Evolutionary conservation across 495 filamentous ascomycete genomes (phyloP).

Genomic region (Aspergillus ellipticus): DNA sequence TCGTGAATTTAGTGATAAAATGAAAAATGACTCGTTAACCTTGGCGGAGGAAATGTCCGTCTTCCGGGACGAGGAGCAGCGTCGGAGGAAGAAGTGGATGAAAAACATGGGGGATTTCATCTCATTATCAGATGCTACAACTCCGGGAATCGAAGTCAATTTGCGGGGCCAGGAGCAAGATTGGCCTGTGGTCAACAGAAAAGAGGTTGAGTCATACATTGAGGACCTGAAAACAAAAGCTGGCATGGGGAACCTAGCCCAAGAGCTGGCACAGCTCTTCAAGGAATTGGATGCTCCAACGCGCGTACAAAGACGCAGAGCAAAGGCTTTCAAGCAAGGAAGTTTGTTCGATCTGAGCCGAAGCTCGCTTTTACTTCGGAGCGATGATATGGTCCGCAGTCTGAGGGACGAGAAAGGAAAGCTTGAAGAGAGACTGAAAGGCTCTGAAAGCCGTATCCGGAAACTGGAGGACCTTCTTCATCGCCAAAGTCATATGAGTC

Average conservation of each 20-base stretch:
- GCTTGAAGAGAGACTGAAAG: constrained; percentile 75
- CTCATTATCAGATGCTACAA: constrained; percentile 58
- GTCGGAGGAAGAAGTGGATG: constrained; percentile 84
- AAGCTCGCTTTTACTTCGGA: constrained; percentile 74
- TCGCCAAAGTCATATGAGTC: constrained; percentile 69
- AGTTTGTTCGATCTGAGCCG: constrained; percentile 83
- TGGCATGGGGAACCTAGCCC: constrained; percentile 34
- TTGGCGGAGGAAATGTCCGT: constrained; percentile 87
- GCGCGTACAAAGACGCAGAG: constrained; percentile 68
- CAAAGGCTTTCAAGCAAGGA: constrained; percentile 93
- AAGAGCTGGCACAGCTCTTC: constrained; percentile 65
- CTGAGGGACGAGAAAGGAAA: constrained; percentile 76
- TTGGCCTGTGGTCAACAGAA: constrained; percentile 65
- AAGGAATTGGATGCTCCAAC: constrained; percentile 64
- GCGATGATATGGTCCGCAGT: constrained; percentile 71
- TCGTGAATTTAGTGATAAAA: constrained; percentile 86
- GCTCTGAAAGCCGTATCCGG: constrained; percentile 84
- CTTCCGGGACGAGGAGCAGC: constrained; percentile 86
- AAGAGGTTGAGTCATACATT: constrained; percentile 55
- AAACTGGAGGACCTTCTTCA: constrained; percentile 92
- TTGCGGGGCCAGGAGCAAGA: constrained; percentile 71
- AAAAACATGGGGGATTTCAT: constrained; percentile 65
- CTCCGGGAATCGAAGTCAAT: constrained; percentile 79
- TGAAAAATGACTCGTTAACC: constrained; percentile 76
- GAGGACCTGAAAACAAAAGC: constrained; percentile 44